A percentile compares a stretch with the other conserved stretches of the same genome.
These are phyloP conservation scores for Cercospora berteroae DNA, from an alignment of 2,329 filamentous ascomycete genomes.

Conservation along the genomic window DNA sequence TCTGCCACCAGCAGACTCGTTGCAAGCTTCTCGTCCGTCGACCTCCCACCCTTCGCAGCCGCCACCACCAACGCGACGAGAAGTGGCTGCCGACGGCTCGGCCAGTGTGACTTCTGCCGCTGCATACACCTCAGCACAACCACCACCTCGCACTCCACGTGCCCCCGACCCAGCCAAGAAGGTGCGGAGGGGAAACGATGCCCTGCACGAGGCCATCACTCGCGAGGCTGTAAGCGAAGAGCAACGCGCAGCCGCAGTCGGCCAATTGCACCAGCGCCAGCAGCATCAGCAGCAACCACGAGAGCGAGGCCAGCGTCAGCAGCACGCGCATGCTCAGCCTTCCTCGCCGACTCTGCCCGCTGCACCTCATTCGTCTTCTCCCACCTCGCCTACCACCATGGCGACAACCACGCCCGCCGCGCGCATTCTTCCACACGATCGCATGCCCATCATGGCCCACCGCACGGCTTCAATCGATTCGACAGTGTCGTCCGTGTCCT, in stretches of 20 bases:
- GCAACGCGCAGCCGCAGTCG: slow-evolving; percentile 11
- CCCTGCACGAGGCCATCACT: slow-evolving; percentile 26
- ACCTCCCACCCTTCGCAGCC: neutral
- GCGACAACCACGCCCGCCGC: slow-evolving; percentile 9
- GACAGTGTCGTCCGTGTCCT: slow-evolving; percentile 66
- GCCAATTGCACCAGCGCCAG: slow-evolving; percentile 15
- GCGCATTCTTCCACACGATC: slow-evolving; percentile 6
- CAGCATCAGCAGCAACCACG: neutral
- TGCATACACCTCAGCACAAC: neutral
- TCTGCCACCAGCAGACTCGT: slow-evolving; percentile 3
- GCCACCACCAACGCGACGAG: neutral
- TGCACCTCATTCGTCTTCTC: slow-evolving; percentile 30
- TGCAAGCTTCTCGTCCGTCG: neutral
- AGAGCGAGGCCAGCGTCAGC: neutral
- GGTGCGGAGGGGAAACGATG: slow-evolving; percentile 25
- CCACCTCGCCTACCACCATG: slow-evolving; percentile 21
- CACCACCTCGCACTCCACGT: slow-evolving; percentile 8
- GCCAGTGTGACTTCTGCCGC: neutral
- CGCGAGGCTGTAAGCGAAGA: slow-evolving; percentile 25
- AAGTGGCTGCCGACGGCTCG: neutral
- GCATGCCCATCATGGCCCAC: slow-evolving; percentile 36
- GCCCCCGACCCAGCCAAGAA: slow-evolving; percentile 28
- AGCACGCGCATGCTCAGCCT: slow-evolving; percentile 12
- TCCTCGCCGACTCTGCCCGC: slow-evolving; percentile 15
- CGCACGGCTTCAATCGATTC: slow-evolving; percentile 89